phyloP scores from a whole-genome alignment of 768 basidiomycete genomes.

The Lactarius evosmus region DNA sequence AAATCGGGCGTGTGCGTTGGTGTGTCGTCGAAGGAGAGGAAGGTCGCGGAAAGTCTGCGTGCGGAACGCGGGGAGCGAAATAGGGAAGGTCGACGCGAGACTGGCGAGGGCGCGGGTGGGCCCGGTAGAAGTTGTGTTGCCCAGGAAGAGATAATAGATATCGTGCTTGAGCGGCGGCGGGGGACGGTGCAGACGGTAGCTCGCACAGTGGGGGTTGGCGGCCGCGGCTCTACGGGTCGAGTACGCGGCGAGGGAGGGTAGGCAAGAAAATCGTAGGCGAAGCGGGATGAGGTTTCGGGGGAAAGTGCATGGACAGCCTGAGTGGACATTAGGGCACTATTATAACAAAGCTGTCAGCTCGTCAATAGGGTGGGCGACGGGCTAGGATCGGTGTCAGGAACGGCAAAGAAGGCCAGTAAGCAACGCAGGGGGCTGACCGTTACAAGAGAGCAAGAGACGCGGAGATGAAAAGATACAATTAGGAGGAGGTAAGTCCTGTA shows the following conservation, averaged over 20 bases:
- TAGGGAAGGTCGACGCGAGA: slow-evolving; percentile 32
- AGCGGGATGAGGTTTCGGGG: slow-evolving; percentile 16
- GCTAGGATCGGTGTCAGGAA: slow-evolving; percentile 1
- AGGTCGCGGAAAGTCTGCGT: slow-evolving; percentile 45
- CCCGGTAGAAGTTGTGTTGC: no score
- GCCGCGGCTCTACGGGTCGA: slow-evolving; percentile 32
- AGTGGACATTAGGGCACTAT: slow-evolving; percentile 2
- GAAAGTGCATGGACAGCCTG: neutral
- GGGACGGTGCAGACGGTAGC: slow-evolving; percentile 18
- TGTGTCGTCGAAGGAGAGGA: slow-evolving; percentile 43
- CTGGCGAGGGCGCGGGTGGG: slow-evolving; percentile 35
- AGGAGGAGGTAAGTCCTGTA: neutral
- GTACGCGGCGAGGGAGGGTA: slow-evolving; percentile 34
- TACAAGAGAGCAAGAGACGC: slow-evolving; percentile 2
- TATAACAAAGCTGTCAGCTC: neutral
- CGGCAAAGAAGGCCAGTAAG: neutral
- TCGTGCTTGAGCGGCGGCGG: slow-evolving; percentile 42
- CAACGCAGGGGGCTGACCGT: neutral
- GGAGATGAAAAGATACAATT: slow-evolving; percentile 17
- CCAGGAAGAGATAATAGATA: slow-evolving; percentile 56
- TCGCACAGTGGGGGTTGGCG: slow-evolving; percentile 29
- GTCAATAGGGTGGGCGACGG: neutral
- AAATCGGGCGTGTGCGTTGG: slow-evolving; percentile 53
- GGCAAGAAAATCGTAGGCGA: slow-evolving; percentile 33
- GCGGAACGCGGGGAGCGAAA: slow-evolving; percentile 32